A percentile compares a stretch with the other conserved stretches of the same genome.
phyloP scores from a whole-genome alignment of 2,329 filamentous ascomycete species.

The Neofusicoccum laricinum region DNA sequence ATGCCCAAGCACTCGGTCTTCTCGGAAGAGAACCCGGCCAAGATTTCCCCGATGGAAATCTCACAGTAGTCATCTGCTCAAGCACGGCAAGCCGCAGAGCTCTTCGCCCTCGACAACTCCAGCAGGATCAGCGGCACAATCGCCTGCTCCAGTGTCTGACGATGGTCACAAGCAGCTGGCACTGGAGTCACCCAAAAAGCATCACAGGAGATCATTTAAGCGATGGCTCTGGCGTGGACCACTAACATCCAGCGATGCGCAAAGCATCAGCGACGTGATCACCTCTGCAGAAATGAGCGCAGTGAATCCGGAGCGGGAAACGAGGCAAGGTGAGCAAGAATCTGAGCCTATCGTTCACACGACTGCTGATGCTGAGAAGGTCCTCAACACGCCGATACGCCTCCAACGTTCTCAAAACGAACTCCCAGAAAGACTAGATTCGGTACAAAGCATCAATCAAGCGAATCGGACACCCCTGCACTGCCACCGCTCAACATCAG shows the following conservation, averaged over 20 bases:
- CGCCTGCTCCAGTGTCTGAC: neutral
- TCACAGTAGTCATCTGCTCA: neutral
- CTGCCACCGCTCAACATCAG: neutral
- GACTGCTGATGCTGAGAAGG: neutral
- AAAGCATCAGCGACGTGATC: constrained; percentile 5
- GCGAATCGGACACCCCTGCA: neutral
- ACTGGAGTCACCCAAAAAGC: neutral
- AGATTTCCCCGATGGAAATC: constrained; percentile 1
- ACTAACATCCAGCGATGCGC: neutral
- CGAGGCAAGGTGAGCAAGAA: neutral
- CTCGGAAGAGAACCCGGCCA: neutral
- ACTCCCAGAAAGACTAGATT: neutral
- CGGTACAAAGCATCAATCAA: neutral
- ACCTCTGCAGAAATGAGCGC: neutral
- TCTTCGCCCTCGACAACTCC: neutral
- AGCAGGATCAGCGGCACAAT: neutral
- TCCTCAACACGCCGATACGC: neutral
- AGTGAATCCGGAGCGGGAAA: neutral
- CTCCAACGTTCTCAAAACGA: neutral
- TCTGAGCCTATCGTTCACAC: neutral
- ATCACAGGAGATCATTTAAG: neutral
- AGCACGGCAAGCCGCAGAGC: neutral
- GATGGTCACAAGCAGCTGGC: neutral
- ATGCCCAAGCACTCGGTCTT: neutral
- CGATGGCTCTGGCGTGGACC: constrained; percentile 7